These are phyloP conservation scores for Cyclotella choctawhatcheeana DNA, from an alignment of 108 stramenopile species.

Conservation along the genomic window DNA sequence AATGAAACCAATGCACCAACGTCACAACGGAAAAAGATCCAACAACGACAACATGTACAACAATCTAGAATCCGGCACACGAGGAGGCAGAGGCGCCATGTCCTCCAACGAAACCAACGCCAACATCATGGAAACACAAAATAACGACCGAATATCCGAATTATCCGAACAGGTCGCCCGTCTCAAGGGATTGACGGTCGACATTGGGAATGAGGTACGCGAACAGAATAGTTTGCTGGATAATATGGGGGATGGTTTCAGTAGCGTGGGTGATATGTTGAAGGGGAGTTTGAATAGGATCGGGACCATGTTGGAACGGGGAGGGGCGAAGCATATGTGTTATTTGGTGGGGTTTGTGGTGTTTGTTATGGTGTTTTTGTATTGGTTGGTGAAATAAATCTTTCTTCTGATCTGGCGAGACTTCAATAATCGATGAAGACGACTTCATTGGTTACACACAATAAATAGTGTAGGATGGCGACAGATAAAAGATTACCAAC, in stretches of 20 bases:
- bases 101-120: constrained; percentile 77
- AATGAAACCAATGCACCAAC: constrained; percentile 59
- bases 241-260: constrained; percentile 86
- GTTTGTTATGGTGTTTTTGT: constrained; percentile 82
- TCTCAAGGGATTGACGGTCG: constrained; percentile 87
- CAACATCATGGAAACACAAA: constrained; percentile 85
- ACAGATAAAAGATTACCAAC: no score
- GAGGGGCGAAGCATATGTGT: constrained; percentile 88
- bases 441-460: no score
- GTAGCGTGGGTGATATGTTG: constrained; percentile 75
- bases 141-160: constrained; percentile 85
- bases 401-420: no score
- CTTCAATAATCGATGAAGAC: no score
- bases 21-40: constrained; percentile 40
- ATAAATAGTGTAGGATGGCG: no score
- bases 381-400: constrained; percentile 69
- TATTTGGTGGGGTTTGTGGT: constrained; percentile 89
- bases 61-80: constrained; percentile 73
- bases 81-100: constrained; percentile 44
- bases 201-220: constrained; percentile 89
- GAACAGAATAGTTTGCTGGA: constrained; percentile 88
- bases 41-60: constrained; percentile 57
- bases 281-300: constrained; percentile 69
- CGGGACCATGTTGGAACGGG: constrained; percentile 87
- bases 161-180: constrained; percentile 84